These are phyloP conservation scores for Cadophora sp. DNA, from an alignment of 2,329 filamentous ascomycete genomes.

Conservation along the genomic window DNA sequence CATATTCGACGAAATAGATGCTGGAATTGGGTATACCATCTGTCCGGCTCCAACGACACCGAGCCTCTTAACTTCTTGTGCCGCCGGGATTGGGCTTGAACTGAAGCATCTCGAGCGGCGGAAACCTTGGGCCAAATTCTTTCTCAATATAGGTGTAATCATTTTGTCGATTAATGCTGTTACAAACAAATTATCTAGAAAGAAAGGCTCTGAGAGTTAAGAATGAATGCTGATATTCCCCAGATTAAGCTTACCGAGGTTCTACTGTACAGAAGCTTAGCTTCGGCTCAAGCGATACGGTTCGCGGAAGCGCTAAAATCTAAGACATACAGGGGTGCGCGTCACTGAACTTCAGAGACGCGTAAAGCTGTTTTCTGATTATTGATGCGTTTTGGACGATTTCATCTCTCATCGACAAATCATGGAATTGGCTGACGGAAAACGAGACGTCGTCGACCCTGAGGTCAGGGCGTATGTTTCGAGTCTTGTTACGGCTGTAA, in stretches of 20 bases:
- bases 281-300: slow-evolving; percentile 28
- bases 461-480: slow-evolving; percentile 93
- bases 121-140: slow-evolving; percentile 33
- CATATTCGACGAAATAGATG: slow-evolving; percentile 4
- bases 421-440: slow-evolving; percentile 62
- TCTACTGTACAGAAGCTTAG: slow-evolving; percentile 22
- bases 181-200: not conserved
- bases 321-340: slow-evolving; percentile 30
- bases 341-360: slow-evolving; percentile 16
- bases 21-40: slow-evolving; percentile 68
- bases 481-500: slow-evolving; percentile 85
- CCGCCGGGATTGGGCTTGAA: slow-evolving; percentile 64
- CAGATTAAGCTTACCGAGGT: slow-evolving; percentile 25
- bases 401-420: slow-evolving; percentile 29
- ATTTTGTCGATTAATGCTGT: slow-evolving; percentile 34
- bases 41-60: slow-evolving; percentile 95
- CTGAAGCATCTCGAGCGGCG: slow-evolving; percentile 66
- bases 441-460: slow-evolving; percentile 76
- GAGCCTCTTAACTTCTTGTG: slow-evolving; percentile 81
- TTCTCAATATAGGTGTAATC: slow-evolving; percentile 38
- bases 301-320: slow-evolving; percentile 11
- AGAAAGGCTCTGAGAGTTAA: slow-evolving; percentile 1
- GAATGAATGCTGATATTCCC: slow-evolving; percentile 24
- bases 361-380: slow-evolving; percentile 20
- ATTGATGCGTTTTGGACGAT: slow-evolving; percentile 1